Evolutionary conservation across 805 yeast genomes (phyloP).

Genomic region (Zygosaccharomyces kombuchaensis): DNA sequence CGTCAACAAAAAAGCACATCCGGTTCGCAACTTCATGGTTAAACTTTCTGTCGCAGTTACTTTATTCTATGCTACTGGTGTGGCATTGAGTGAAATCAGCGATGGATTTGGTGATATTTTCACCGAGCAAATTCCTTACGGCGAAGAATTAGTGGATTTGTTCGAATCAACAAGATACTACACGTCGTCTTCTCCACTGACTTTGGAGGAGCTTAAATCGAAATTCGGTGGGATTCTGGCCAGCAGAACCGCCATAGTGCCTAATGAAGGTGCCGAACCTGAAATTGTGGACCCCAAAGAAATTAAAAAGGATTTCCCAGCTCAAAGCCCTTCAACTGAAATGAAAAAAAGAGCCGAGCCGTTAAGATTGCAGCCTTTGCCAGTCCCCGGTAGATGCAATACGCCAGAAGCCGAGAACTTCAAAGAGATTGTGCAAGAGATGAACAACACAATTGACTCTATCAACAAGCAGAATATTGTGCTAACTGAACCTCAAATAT

Average conservation of each 20-base stretch:
- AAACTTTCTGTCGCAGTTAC: constrained; percentile 34
- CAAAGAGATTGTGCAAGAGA: constrained; percentile 20
- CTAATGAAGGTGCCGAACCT: constrained; percentile 13
- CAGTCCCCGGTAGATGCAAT: background rate
- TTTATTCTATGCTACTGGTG: constrained; percentile 53
- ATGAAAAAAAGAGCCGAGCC: background rate
- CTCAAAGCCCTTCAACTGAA: constrained; percentile 4
- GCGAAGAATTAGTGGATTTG: constrained; percentile 48
- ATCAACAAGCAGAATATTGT: constrained; percentile 37
- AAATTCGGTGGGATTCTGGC: constrained; percentile 25
- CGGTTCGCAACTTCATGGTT: constrained; percentile 33
- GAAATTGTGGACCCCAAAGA: constrained; percentile 6
- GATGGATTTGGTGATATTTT: constrained; percentile 57
- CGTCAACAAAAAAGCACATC: constrained; percentile 14
- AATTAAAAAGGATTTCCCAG: background rate
- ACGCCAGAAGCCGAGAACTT: constrained; percentile 12
- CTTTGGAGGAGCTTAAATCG: constrained; percentile 23
- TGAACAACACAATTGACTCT: constrained; percentile 35
- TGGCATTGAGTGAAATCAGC: constrained; percentile 50
- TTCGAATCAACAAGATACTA: constrained; percentile 40
- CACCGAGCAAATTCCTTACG: constrained; percentile 61
- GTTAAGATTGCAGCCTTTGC: constrained; percentile 9
- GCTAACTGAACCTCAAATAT: constrained; percentile 19
- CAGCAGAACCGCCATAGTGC: constrained; percentile 21
- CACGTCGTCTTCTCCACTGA: constrained; percentile 16